A percentile compares a stretch with the other conserved stretches of the same genome.
These are phyloP conservation scores for Aspergillus biplanus DNA, from an alignment of 495 filamentous ascomycete genomes.

Conservation along the genomic window DNA sequence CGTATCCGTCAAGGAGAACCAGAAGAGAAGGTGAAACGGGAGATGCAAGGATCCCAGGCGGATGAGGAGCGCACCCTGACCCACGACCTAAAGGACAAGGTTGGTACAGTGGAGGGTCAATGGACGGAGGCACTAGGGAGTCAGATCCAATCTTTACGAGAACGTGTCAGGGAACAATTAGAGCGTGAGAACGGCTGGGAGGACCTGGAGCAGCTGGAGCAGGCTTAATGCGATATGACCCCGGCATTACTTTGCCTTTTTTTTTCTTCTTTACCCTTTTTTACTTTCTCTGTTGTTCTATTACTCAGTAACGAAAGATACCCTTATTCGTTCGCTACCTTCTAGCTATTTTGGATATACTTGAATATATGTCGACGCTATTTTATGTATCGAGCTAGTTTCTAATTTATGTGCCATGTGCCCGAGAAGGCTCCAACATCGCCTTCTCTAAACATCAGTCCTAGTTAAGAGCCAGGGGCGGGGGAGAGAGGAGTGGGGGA, in stretches of 20 bases:
- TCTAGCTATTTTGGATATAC: not conserved
- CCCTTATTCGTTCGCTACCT: slow-evolving; percentile 30
- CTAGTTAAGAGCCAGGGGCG: no score
- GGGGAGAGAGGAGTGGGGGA: no score
- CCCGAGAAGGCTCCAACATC: no score
- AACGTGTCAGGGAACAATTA: slow-evolving; percentile 66
- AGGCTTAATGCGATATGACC: slow-evolving; percentile 28
- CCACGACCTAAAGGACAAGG: slow-evolving; percentile 89
- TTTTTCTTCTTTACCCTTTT: slow-evolving; percentile 22
- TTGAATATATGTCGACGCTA: not conserved
- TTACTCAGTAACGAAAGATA: slow-evolving; percentile 24
- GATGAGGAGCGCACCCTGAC: slow-evolving; percentile 73
- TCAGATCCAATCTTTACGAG: slow-evolving; percentile 56
- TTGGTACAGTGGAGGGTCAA: slow-evolving; percentile 84
- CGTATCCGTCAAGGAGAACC: slow-evolving; percentile 59
- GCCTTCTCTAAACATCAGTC: no score
- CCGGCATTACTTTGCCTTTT: slow-evolving; percentile 11
- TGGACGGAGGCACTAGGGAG: slow-evolving; percentile 73
- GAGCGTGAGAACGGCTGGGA: slow-evolving; percentile 75
- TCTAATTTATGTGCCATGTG: no score
- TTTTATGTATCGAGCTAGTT: no score
- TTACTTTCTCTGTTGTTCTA: slow-evolving; percentile 13
- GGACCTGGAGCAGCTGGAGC: slow-evolving; percentile 56
- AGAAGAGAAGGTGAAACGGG: slow-evolving; percentile 49
- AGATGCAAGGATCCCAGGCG: slow-evolving; percentile 62